Conservation (phyloP, 139 green algal species). For the Tetratostichococcus sp. region DNA sequence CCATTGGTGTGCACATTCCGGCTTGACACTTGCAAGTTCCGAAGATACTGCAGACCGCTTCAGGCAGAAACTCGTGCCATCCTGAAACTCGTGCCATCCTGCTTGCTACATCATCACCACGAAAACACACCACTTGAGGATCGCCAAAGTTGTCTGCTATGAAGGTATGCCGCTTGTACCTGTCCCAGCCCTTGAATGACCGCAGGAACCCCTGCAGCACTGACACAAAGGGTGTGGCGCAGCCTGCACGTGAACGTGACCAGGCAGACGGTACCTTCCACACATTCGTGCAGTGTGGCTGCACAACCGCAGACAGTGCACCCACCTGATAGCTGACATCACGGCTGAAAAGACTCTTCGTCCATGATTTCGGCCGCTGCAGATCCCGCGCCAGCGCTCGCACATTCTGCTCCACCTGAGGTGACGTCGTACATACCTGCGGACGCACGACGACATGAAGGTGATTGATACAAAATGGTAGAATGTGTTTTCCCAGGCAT, state of each 20-base stretch:
- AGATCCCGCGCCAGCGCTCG: conserved; percentile 46
- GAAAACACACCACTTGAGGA: conserved; percentile 17
- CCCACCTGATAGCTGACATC: conserved; percentile 37
- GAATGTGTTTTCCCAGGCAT: too few species aligned
- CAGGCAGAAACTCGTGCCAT: too few species aligned
- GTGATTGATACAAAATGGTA: too few species aligned
- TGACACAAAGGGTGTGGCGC: neutral
- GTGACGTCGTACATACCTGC: conserved; percentile 51
- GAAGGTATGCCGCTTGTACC: conserved; percentile 43
- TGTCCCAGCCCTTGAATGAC: conserved; percentile 42
- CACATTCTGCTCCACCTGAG: conserved; percentile 63
- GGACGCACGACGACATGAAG: too few species aligned
- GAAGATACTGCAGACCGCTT: too few species aligned
- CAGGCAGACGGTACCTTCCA: too few species aligned
- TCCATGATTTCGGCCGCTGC: conserved; percentile 30
- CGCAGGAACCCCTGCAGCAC: conserved; percentile 43
- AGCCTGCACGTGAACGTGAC: too few species aligned
- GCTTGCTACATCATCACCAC: too few species aligned
- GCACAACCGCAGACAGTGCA: neutral
- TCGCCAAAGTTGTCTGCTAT: conserved; percentile 24
- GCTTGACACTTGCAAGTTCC: too few species aligned
- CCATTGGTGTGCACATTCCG: too few species aligned
- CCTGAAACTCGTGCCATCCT: too few species aligned
- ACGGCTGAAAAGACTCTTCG: conserved; percentile 25
- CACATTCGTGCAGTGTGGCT: too few species aligned